Evolutionary conservation across 2,329 filamentous ascomycete species (phyloP), one percentile per base, ranked within the genome.

Genomic region (Bipolaris victoriae): DNA sequence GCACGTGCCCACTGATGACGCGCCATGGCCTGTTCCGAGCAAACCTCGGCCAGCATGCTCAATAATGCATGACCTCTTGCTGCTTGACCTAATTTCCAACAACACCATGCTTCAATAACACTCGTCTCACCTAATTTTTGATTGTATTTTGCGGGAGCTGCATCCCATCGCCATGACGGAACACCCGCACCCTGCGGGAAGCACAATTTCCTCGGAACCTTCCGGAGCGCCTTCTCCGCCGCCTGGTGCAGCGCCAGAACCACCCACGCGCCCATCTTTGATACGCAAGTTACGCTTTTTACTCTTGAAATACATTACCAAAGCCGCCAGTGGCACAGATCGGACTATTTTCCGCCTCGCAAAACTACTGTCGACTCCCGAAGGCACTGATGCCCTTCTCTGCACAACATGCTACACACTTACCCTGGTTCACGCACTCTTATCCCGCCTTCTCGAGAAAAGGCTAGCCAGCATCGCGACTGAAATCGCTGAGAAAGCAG

Each of bases 321-420:
- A 63, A 35, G 50, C 68, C 31, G 62, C 68, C 37, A 60, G 43
- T 54, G 57, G 61, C 10, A 67, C 72, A 39, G 77, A 79, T 66
- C 58, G 56, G 49, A 68, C 58, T 18, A 62, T 78, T 31, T 49
- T 69, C 50, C 75, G 71, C 60, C 68, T 79, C 41, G 64, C 71
- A 4, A 63, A 61, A 45, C 66, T 79, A 39, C 67, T 82, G 52
- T 77, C 76, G 44, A 78, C 75, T 20, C 73, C 78, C 16, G 50
- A 67, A 16, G 76, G 76, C 60, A 75, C 74, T 49, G 78, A 81
- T 61, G 68, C 71, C 26, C 68, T 76, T 49, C 76, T 81, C 49
- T 75, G 73, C 66, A 81, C 79, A 9, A 65, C 78, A 13, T 70
- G 67, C 64, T 82, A 81, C 72, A 79, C 77, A 43, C 74, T 81